Evolutionary conservation across 331 rosid species (phyloP), one percentile per base, ranked within the genome.

Genomic region (Pyracantha coccinea): DNA sequence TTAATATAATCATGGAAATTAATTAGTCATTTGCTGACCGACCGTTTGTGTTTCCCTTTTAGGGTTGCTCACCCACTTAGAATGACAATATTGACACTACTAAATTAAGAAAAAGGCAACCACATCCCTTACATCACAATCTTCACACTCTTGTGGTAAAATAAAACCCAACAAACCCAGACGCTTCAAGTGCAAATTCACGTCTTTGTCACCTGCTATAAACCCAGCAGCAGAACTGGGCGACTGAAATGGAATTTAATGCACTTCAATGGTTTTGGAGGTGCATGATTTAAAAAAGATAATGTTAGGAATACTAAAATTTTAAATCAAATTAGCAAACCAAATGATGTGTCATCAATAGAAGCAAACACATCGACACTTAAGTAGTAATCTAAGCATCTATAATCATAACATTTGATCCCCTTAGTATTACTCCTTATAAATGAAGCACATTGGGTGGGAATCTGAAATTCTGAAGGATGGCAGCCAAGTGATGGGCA

Each of bases 121-220:
- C 47, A 4, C 9, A 65, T 9, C 47, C 69, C 38, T 64, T 64
- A 32, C 47, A 19, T 23, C 65, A 64, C 72, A 66, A 75, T 66
- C 72, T 75, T 35, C 58, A 66, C 19, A 33, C 69, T 15, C 31
- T 47, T 57, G 35, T 9, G 69, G 69, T 60, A 14, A 25, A 60
- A 14, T 13, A n/a, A 32, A 7, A 17, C 64, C 75, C 67, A 32
- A 23, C 20, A 65, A 32, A 16, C 65, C 72, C 45, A 53, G 64
- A 6, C 47, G 29, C 54, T 5, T 2, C 20, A 38, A 38, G 45
- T 38, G 45, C 45, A 31, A 74, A 52, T 19, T 41, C 53, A 32
- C n/a, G 69, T 65, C 16, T 5, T 1, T 19, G 27, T 65, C 69
- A 9, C 35, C 69, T 32, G 27, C 17, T 6, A 65, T 65, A n/a